phyloP scores from a whole-genome alignment of 176 grass and related monocot species.

The Avena atlantica region DNA sequence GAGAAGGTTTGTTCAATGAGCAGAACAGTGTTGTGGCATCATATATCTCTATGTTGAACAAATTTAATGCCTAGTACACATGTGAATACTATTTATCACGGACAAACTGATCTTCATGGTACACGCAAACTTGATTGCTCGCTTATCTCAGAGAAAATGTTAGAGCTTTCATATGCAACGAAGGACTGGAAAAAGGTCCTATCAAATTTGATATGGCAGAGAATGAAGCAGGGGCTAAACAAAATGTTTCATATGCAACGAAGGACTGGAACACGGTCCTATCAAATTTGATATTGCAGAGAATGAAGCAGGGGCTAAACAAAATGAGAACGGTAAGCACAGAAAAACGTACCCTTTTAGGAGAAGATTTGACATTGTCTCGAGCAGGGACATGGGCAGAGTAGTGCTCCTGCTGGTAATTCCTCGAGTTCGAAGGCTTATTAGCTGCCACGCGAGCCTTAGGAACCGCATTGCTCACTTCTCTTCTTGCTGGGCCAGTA shows the following conservation, averaged over 20 bases:
- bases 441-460: constrained; percentile 39
- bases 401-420: constrained; percentile 41
- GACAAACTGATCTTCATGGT: background rate
- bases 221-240: background rate
- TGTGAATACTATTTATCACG: constrained; percentile 1
- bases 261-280: background rate
- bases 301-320: background rate
- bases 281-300: background rate
- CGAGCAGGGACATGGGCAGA: constrained; percentile 50
- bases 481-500: constrained; percentile 47
- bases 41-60: too few species aligned
- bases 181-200: background rate
- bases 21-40: constrained; percentile 15
- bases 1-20: constrained; percentile 6
- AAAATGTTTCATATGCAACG: constrained; percentile 31
- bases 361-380: constrained; percentile 39
- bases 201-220: background rate
- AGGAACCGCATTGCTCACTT: constrained; percentile 45
- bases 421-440: constrained; percentile 15
- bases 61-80: background rate
- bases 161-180: constrained; percentile 13
- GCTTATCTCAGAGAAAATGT: background rate
- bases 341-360: constrained; percentile 43
- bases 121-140: constrained; percentile 4
- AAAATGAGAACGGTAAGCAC: constrained; percentile 2